Evolutionary conservation across 176 grass and related monocot species (phyloP).

Genomic region (Oryza nivara): DNA sequence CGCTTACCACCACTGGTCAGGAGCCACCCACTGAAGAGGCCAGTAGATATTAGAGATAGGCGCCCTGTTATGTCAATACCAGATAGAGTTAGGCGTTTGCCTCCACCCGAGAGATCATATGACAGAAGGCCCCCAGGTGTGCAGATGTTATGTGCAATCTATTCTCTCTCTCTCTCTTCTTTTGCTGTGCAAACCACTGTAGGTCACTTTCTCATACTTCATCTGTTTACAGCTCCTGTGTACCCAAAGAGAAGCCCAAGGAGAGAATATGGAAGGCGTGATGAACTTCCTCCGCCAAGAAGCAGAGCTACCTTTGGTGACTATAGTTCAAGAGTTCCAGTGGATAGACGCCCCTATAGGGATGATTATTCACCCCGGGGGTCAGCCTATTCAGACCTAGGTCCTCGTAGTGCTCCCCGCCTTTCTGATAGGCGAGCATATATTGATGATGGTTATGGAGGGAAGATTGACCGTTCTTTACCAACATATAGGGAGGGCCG

Average conservation of each 20-base stretch:
- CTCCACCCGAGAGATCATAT: slow-evolving; percentile 66
- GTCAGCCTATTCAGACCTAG: slow-evolving; percentile 62
- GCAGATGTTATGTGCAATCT: slow-evolving; percentile 29
- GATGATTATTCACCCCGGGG: slow-evolving; percentile 71
- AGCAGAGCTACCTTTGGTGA: slow-evolving; percentile 55
- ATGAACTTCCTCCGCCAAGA: slow-evolving; percentile 68
- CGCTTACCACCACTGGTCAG: slow-evolving; percentile 52
- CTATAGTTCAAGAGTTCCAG: slow-evolving; percentile 64
- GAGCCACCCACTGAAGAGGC: slow-evolving; percentile 65
- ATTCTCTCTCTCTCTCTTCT: background rate
- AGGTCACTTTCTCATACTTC: background rate
- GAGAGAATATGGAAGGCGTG: slow-evolving; percentile 68
- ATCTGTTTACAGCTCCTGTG: slow-evolving; percentile 52
- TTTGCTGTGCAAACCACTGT: background rate
- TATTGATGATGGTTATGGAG: slow-evolving; percentile 73
- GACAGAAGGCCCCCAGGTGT: slow-evolving; percentile 71
- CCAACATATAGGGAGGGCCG: slow-evolving; percentile 63
- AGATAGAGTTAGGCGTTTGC: slow-evolving; percentile 69
- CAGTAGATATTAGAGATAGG: slow-evolving; percentile 72
- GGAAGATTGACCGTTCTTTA: slow-evolving; percentile 57
- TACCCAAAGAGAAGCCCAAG: slow-evolving; percentile 75
- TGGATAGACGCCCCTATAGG: slow-evolving; percentile 63
- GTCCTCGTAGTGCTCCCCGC: slow-evolving; percentile 57
- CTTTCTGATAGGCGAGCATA: slow-evolving; percentile 65
- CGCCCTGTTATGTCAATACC: slow-evolving; percentile 57